These are phyloP conservation scores for Penicillium thymicola DNA, from an alignment of 2,329 filamentous ascomycete genomes.

Conservation along the genomic window DNA sequence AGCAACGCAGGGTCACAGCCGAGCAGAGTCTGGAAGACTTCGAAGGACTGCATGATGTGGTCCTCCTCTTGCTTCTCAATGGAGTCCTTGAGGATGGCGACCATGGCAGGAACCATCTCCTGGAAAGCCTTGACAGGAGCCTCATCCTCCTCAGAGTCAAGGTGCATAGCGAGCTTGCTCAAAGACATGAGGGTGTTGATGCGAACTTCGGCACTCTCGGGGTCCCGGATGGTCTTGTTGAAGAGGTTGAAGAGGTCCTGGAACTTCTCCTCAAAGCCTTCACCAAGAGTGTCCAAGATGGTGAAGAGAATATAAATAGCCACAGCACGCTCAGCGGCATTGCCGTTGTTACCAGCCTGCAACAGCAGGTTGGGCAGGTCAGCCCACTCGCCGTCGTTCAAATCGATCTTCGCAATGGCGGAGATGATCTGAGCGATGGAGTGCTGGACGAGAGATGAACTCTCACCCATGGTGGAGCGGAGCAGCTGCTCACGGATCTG, in stretches of 20 bases:
- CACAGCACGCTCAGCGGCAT: conserved; percentile 79
- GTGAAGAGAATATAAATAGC: conserved; percentile 92
- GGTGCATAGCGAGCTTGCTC: conserved; percentile 79
- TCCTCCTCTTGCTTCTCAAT: conserved; percentile 81
- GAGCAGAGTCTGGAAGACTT: conserved; percentile 94
- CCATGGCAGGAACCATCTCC: conserved; percentile 79
- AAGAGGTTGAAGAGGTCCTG: conserved; percentile 79
- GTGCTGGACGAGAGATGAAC: conserved; percentile 73
- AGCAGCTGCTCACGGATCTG: conserved; percentile 79
- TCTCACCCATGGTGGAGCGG: conserved; percentile 77
- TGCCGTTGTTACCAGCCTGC: conserved; percentile 71
- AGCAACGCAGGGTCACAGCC: conserved; percentile 84
- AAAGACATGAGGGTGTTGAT: conserved; percentile 92
- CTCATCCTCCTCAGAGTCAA: conserved; percentile 82
- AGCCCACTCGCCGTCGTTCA: conserved; percentile 80
- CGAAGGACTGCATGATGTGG: conserved; percentile 83
- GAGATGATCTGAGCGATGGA: conserved; percentile 85
- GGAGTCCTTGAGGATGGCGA: conserved; percentile 79
- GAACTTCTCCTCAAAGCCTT: conserved; percentile 78
- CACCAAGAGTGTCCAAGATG: conserved; percentile 81
- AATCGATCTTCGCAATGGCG: conserved; percentile 78
- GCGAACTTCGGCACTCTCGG: conserved; percentile 85
- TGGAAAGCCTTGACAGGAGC: conserved; percentile 72
- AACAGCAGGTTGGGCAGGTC: conserved; percentile 77
- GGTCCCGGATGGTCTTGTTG: conserved; percentile 80